A percentile compares a stretch with the other conserved stretches of the same genome.
phyloP scores from a whole-genome alignment of 225 moss, liverwort and hornwort genomes.

The Sphagnum contortum region DNA sequence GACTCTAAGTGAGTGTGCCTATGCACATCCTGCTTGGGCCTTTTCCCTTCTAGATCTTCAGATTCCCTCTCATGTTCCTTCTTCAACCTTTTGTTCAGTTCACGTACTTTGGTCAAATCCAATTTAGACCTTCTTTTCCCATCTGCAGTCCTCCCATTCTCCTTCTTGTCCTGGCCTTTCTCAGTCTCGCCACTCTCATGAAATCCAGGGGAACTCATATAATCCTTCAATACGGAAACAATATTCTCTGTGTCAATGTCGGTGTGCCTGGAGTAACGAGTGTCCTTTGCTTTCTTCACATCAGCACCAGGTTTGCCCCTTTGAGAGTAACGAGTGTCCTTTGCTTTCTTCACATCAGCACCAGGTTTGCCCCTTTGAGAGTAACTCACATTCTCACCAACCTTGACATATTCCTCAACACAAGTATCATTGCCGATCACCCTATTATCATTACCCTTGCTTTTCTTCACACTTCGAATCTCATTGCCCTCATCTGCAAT shows the following conservation, averaged over 20 bases:
- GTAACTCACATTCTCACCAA: slow-evolving; percentile 24
- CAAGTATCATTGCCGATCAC: slow-evolving; percentile 34
- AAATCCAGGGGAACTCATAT: slow-evolving; percentile 7
- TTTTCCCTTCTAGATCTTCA: slow-evolving; percentile 46
- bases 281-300: slow-evolving; percentile 46
- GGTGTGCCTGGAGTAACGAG: slow-evolving; percentile 17
- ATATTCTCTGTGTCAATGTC: slow-evolving; percentile 50
- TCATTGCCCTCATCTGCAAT: slow-evolving; percentile 16
- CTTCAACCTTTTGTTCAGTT: not conserved
- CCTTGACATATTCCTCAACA: slow-evolving; percentile 24
- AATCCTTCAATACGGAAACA: not conserved
- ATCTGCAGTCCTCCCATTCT: not conserved
- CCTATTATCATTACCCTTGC: slow-evolving; percentile 24
- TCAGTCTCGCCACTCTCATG: slow-evolving; percentile 40
- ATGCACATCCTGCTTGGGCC: slow-evolving; percentile 28
- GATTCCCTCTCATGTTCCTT: slow-evolving; percentile 65
- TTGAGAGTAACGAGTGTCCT: slow-evolving; percentile 37
- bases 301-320: slow-evolving; percentile 30
- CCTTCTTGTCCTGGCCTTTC: slow-evolving; percentile 43
- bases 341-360: slow-evolving; percentile 37
- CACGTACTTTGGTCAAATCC: too few relatives aligned
- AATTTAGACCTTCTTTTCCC: too few relatives aligned
- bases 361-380: slow-evolving; percentile 32
- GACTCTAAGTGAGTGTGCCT: slow-evolving; percentile 5
- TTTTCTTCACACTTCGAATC: slow-evolving; percentile 41